These are phyloP conservation scores for Huiozyma naganishii DNA, from an alignment of 805 yeast species.

Conservation along the genomic window DNA sequence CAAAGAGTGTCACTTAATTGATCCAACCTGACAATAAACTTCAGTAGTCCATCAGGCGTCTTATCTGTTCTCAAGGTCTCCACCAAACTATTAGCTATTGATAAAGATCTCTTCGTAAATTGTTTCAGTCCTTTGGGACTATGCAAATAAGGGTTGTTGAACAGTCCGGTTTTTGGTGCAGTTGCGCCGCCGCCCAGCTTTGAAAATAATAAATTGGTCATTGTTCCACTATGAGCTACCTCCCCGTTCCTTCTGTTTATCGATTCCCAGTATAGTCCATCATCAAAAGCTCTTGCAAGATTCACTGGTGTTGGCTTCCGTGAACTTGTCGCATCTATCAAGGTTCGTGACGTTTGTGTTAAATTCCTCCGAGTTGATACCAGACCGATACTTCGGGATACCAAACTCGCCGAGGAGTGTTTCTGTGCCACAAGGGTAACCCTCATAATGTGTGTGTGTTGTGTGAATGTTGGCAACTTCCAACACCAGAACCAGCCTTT, in stretches of 20 bases:
- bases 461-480: too few relatives aligned
- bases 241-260: conserved; percentile 5
- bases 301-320: not conserved
- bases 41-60: conserved; percentile 32
- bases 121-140: conserved; percentile 60
- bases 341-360: not conserved
- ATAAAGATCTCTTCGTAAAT: conserved; percentile 57
- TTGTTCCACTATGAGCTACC: conserved; percentile 5
- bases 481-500: too few relatives aligned
- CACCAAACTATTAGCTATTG: conserved; percentile 53
- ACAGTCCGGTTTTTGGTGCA: conserved; percentile 45
- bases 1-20: conserved; percentile 80
- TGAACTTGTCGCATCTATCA: too few relatives aligned
- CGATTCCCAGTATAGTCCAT: conserved; percentile 41
- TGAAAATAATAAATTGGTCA: not conserved
- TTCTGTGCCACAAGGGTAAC: too few relatives aligned
- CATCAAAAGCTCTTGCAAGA: conserved; percentile 44
- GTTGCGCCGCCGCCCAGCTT: not conserved
- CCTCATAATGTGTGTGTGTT: too few relatives aligned
- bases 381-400: conserved; percentile 1
- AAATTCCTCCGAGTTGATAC: not conserved
- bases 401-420: not conserved
- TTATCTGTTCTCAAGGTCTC: conserved; percentile 40
- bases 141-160: conserved; percentile 58
- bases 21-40: conserved; percentile 61